Base-by-base conservation (phyloP, 169 alveolate genomes). In the Neospora caninum region DNA sequence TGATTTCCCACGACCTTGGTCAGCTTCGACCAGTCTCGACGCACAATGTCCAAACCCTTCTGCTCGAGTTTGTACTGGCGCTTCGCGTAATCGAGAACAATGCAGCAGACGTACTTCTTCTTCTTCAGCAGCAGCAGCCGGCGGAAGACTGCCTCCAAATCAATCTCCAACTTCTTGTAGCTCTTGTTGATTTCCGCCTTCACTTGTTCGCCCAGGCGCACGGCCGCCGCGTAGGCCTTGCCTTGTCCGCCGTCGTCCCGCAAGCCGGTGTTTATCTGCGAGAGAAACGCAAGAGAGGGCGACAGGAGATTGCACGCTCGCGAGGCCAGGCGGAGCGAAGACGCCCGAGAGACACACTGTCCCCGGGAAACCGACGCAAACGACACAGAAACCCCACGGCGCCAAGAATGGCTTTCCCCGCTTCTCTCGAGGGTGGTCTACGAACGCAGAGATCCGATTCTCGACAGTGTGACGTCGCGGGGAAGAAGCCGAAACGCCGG, bases 21-120 rank as follows among this genome's bases (percentile, higher is more conserved):
- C 91, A 99, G 96, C 38, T 97, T 97, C 80, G 99, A 98, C 99
- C 99, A 99, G 96, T 99, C 99, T 93, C 99, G 97, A 93, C 99
- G 95, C 67, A 99, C 99, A 93, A 99, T 97, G 96, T 99, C 99
- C 39, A 99, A 98, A 38, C 99, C 99, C 97, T 99, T 99, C 93
- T 98, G 97, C 97, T 99, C 99, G 70, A 97, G 95, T 80, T 97
- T 97, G 67, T 97, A 96, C 64, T 49, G 86, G 43, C 95, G 96
- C 87, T 95, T 82, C 78, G 94, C 96, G 91, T 96, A 97, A 94
- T 98, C 98, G 38, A 36, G 36, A 25, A 97, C 98, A 95, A 97
- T 98, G 92, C 98, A 96, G 69, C 99, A 98, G 0, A 99, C 99
- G 96, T 99, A 99, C 95, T 99, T 99, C 96, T 99, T 99, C 97